These are phyloP conservation scores for Rhizopogon parksii DNA, from an alignment of 1,284 basidiomycete species.

Conservation along the genomic window DNA sequence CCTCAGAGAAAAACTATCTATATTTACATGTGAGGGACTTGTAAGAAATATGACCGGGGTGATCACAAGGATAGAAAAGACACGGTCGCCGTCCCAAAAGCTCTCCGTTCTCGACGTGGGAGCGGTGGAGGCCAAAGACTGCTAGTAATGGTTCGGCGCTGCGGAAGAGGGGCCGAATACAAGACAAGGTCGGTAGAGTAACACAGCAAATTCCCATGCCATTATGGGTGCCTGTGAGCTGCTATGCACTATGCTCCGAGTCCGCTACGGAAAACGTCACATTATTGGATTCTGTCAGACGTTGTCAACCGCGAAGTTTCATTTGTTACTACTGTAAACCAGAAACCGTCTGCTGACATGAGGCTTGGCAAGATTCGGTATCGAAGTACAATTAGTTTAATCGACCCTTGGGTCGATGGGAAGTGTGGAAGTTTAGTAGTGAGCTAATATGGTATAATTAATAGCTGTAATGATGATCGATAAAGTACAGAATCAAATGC, in stretches of 20 bases:
- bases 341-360: conserved; percentile 2
- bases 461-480: conserved; percentile 17
- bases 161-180: conserved; percentile 1
- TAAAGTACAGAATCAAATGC: conserved; percentile 25
- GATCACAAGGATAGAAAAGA: conserved; percentile 5
- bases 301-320: background rate
- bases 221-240: background rate
- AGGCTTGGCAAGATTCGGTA: background rate
- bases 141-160: conserved; percentile 4
- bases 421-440: conserved; percentile 4
- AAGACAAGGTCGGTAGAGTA: background rate
- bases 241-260: background rate
- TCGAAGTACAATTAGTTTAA: background rate
- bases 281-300: background rate
- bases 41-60: conserved; percentile 1
- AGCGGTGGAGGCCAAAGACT: background rate
- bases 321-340: background rate
- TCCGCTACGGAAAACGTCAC: conserved; percentile 1
- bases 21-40: background rate
- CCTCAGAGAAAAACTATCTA: background rate
- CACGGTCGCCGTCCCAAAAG: conserved; percentile 1
- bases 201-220: conserved; percentile 7
- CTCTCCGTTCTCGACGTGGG: background rate
- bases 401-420: conserved; percentile 2
- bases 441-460: conserved; percentile 33